A percentile compares a stretch with the other conserved stretches of the same genome.
These are phyloP conservation scores for Zymoseptoria ardabiliae DNA, from an alignment of 2,329 filamentous ascomycete species.

Conservation along the genomic window DNA sequence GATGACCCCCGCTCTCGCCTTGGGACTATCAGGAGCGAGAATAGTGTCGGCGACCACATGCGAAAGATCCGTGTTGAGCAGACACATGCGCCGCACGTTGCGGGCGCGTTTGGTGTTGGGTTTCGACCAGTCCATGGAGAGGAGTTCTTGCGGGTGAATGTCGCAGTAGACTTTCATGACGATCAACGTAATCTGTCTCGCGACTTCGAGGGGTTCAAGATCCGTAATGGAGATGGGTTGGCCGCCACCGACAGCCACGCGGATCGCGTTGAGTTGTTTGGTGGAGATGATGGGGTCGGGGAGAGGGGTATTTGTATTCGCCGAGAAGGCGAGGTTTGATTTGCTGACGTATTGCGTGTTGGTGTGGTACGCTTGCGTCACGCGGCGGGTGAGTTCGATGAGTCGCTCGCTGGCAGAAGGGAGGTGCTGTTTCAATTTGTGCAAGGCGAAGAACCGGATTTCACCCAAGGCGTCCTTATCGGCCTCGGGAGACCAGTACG, in stretches of 20 bases:
- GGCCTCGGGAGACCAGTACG: slow-evolving; percentile 79
- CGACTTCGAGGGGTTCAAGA: slow-evolving; percentile 84
- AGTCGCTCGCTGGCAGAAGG: slow-evolving; percentile 76
- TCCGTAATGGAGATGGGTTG: slow-evolving; percentile 69
- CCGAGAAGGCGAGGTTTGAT: slow-evolving; percentile 66
- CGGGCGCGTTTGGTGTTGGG: slow-evolving; percentile 69
- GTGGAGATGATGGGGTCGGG: slow-evolving; percentile 65
- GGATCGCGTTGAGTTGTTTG: slow-evolving; percentile 66
- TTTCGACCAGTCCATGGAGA: slow-evolving; percentile 92
- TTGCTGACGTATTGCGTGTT: slow-evolving; percentile 64
- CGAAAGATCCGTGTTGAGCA: slow-evolving; percentile 82
- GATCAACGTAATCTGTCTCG: slow-evolving; percentile 85
- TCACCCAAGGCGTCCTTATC: slow-evolving; percentile 68
- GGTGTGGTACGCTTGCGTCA: slow-evolving; percentile 52
- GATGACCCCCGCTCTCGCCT: slow-evolving; percentile 82
- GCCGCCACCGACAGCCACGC: slow-evolving; percentile 67
- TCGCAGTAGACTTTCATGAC: slow-evolving; percentile 87
- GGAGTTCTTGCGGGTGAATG: slow-evolving; percentile 83
- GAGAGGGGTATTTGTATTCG: slow-evolving; percentile 40
- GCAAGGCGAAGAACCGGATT: slow-evolving; percentile 73
- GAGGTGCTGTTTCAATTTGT: slow-evolving; percentile 59
- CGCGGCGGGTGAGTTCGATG: slow-evolving; percentile 69
- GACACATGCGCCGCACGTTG: slow-evolving; percentile 91
- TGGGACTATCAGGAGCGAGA: slow-evolving; percentile 77
- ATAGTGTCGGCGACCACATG: slow-evolving; percentile 92